A percentile compares a stretch with the other conserved stretches of the same genome.
Conservation (phyloP, 2,329 filamentous ascomycete species). For the Penicillium brasilianum region DNA sequence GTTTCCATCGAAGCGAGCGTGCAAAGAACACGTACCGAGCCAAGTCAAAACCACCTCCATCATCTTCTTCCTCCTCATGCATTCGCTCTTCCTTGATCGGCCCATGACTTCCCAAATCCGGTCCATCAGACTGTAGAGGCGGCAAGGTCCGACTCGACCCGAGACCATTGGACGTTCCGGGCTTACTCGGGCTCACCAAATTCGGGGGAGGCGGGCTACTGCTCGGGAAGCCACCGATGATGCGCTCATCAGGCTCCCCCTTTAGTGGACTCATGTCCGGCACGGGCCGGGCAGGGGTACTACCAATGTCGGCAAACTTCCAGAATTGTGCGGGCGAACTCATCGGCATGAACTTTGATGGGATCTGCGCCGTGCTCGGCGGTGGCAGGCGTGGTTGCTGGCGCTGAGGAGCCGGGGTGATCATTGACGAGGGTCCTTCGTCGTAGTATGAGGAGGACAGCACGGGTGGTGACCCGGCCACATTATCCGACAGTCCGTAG, state of each 20-base stretch:
- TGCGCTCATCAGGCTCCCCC: slow-evolving; percentile 43
- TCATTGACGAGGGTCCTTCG: slow-evolving; percentile 53
- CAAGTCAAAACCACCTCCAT: slow-evolving; percentile 53
- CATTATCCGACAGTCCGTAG: slow-evolving; percentile 49
- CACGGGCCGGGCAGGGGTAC: slow-evolving; percentile 49
- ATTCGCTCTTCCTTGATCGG: slow-evolving; percentile 26
- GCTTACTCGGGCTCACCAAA: slow-evolving; percentile 51
- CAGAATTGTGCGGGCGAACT: slow-evolving; percentile 58
- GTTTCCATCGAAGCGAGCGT: not conserved
- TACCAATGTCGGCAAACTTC: slow-evolving; percentile 55
- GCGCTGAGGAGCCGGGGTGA: slow-evolving; percentile 55
- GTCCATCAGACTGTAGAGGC: slow-evolving; percentile 41
- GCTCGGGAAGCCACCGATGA: slow-evolving; percentile 49
- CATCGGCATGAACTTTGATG: slow-evolving; percentile 58
- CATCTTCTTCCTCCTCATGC: slow-evolving; percentile 49
- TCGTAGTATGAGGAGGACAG: slow-evolving; percentile 56
- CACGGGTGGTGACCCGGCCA: slow-evolving; percentile 51
- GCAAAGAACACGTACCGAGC: slow-evolving; percentile 44
- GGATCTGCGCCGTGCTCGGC: slow-evolving; percentile 55
- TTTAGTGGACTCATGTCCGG: slow-evolving; percentile 56
- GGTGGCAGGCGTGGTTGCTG: slow-evolving; percentile 55
- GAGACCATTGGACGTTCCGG: slow-evolving; percentile 41
- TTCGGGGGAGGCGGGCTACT: slow-evolving; percentile 56
- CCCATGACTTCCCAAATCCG: slow-evolving; percentile 25
- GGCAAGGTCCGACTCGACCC: slow-evolving; percentile 37